These are phyloP conservation scores for Globisporangium acanthophoron DNA, from an alignment of 352 stramenopile genomes.

Conservation along the genomic window DNA sequence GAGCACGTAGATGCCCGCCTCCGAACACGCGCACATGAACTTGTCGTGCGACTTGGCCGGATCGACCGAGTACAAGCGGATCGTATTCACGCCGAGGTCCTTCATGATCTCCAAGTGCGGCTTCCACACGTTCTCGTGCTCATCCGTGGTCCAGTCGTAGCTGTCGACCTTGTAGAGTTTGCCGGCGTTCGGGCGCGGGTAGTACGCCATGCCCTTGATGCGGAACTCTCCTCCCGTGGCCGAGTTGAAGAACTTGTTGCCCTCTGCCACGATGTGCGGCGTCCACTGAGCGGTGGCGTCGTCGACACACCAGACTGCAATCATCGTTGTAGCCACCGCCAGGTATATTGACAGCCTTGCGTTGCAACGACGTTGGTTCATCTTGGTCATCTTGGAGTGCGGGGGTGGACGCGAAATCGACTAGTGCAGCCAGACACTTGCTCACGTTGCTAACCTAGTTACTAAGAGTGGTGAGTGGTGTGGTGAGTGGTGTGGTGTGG, in stretches of 20 bases:
- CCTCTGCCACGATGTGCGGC: constrained; percentile 45
- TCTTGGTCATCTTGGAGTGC: too few species aligned
- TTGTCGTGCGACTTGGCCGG: constrained; percentile 56
- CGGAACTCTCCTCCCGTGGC: constrained; percentile 56
- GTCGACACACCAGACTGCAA: too few species aligned
- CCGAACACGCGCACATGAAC: constrained; percentile 66
- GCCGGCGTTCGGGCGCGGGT: constrained; percentile 55
- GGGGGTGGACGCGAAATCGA: too few species aligned
- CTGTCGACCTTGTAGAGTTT: constrained; percentile 40
- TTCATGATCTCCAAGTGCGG: constrained; percentile 47
- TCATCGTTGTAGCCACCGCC: too few species aligned
- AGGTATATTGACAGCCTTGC: too few species aligned
- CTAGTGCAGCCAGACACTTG: too few species aligned
- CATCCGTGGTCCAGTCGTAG: constrained; percentile 61
- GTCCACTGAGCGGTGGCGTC: constrained; percentile 1
- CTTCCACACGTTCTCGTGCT: constrained; percentile 48
- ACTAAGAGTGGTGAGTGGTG: too few species aligned
- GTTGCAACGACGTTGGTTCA: too few species aligned
- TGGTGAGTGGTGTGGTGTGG: too few species aligned
- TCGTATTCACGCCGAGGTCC: constrained; percentile 59
- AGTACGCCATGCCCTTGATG: constrained; percentile 70
- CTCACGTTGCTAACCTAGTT: too few species aligned
- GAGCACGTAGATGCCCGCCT: constrained; percentile 50
- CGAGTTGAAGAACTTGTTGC: constrained; percentile 86
- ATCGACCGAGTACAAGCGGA: too few species aligned